Conservation (phyloP, 768 basidiomycete genomes). For the Aureoboletus auriporus region DNA sequence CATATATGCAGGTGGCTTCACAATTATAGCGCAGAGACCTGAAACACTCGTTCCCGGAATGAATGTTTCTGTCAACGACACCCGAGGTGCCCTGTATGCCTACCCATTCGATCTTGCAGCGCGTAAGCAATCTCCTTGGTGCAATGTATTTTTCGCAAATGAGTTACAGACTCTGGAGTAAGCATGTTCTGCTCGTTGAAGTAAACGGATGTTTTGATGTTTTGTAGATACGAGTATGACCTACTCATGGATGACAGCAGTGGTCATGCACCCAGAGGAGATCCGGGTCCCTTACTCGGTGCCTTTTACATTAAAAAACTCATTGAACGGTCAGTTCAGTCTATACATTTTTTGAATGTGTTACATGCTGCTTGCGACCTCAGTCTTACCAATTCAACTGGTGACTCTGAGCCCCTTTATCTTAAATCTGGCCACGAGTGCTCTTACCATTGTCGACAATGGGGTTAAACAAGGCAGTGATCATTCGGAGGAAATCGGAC, state of each 20-base stretch:
- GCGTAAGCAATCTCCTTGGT: constrained; percentile 37
- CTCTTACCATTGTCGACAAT: constrained; percentile 36
- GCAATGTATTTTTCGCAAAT: constrained; percentile 29
- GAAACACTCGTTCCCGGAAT: constrained; percentile 32
- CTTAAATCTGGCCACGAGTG: constrained; percentile 43
- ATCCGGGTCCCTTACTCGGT: constrained; percentile 35
- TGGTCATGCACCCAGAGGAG: constrained; percentile 30
- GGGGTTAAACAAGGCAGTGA: constrained; percentile 33
- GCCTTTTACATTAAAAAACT: constrained; percentile 38
- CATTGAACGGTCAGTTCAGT: constrained; percentile 31
- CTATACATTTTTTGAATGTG: neutral
- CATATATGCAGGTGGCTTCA: constrained; percentile 13
- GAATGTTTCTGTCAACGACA: constrained; percentile 30
- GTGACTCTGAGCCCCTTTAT: constrained; percentile 31
- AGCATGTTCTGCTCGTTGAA: constrained; percentile 3
- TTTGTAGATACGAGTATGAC: constrained; percentile 36
- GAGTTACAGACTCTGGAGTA: constrained; percentile 38
- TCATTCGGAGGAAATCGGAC: neutral
- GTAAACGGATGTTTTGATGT: too few relatives aligned
- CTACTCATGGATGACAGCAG: constrained; percentile 36
- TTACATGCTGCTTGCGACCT: neutral
- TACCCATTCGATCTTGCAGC: constrained; percentile 40
- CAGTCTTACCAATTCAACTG: constrained; percentile 35
- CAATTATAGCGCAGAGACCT: constrained; percentile 33
- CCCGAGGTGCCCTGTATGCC: constrained; percentile 39